These are phyloP conservation scores for Vicia villosa DNA, from an alignment of 306 rosid genomes.

Conservation along the genomic window DNA sequence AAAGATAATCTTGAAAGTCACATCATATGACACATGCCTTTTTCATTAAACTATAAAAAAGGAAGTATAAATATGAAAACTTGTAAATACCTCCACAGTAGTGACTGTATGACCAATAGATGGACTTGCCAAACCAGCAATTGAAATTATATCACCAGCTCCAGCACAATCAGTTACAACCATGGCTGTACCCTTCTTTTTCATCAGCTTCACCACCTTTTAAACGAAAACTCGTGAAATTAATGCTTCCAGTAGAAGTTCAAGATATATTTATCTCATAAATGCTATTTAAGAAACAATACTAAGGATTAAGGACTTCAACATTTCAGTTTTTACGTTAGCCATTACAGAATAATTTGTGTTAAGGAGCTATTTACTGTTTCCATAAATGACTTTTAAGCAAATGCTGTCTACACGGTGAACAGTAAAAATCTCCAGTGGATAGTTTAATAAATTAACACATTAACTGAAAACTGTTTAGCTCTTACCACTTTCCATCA, in stretches of 20 bases:
- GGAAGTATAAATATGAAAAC: conserved; percentile 8
- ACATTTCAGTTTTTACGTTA: conserved; percentile 21
- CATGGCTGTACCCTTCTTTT: conserved; percentile 84
- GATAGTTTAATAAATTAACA: conserved; percentile 19
- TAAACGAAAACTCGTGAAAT: conserved; percentile 30
- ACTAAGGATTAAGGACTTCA: conserved; percentile 1
- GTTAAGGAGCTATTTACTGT: conserved; percentile 14
- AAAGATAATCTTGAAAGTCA: not conserved
- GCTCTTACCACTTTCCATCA: conserved; percentile 21
- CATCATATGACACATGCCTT: conserved; percentile 8
- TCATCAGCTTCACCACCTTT: conserved; percentile 88
- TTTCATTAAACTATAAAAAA: conserved; percentile 4
- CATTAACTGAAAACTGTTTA: conserved; percentile 18
- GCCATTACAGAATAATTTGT: conserved; percentile 28
- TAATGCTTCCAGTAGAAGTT: conserved; percentile 23
- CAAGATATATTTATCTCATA: conserved; percentile 28
- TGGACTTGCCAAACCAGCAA: conserved; percentile 87
- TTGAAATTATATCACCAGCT: conserved; percentile 93
- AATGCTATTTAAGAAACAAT: not conserved
- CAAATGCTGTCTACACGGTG: conserved; percentile 8
- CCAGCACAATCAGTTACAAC: conserved; percentile 84
- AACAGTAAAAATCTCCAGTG: not conserved
- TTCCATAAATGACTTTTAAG: conserved; percentile 14
- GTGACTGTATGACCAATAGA: conserved; percentile 92
- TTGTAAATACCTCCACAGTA: conserved; percentile 61